Evolutionary conservation across 495 filamentous ascomycete genomes (phyloP).

Genomic region (Lichenothelia convexa): DNA sequence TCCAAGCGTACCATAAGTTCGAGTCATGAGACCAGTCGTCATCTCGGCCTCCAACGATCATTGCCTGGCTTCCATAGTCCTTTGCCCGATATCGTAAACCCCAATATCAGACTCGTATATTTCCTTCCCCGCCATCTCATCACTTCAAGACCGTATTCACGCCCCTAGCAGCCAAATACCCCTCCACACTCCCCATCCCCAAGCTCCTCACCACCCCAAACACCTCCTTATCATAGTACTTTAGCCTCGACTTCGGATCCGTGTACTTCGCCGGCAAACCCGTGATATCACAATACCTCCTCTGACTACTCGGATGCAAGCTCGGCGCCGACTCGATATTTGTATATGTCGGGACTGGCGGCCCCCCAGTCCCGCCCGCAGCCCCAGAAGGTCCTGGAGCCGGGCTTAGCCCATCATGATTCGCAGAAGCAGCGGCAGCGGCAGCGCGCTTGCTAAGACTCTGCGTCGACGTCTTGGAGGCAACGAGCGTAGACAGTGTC

Average conservation of each 20-base stretch:
- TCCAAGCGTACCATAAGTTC: no score
- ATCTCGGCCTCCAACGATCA: no score
- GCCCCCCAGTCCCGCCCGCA: conserved; percentile 27
- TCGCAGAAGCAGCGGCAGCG: conserved; percentile 17
- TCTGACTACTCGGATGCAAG: conserved; percentile 50
- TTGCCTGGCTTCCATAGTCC: no score
- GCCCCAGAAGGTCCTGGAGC: no score
- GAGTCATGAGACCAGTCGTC: no score
- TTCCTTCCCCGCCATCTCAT: no score
- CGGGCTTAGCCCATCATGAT: no score
- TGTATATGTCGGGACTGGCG: conserved; percentile 74
- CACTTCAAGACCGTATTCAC: conserved; percentile 87
- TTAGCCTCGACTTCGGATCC: conserved; percentile 79
- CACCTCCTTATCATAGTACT: conserved; percentile 80
- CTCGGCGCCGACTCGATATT: conserved; percentile 87
- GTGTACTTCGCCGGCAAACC: conserved; percentile 74
- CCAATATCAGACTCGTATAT: no score
- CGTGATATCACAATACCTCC: conserved; percentile 87
- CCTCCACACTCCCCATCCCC: conserved; percentile 62
- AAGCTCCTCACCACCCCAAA: conserved; percentile 62
- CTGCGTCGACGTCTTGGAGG: no score
- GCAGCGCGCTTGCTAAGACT: conserved; percentile 46
- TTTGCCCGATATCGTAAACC: no score
- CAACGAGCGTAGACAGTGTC: conserved; percentile 65
- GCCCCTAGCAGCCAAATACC: conserved; percentile 71